phyloP scores from a whole-genome alignment of 768 basidiomycete species.

The Kwoniella botswanensis region DNA sequence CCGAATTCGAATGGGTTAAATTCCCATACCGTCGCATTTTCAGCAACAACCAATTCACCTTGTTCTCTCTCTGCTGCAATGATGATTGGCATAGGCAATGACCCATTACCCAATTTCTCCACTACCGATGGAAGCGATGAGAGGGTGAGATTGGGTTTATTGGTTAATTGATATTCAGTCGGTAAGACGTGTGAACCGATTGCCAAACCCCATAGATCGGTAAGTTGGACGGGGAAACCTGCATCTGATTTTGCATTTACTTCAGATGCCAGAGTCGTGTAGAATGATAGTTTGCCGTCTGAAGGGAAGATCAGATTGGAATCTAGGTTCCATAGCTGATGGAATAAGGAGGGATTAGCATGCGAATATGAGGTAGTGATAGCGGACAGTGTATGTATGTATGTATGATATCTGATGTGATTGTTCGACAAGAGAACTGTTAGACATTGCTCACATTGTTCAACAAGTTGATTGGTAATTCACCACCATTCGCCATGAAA shows the following conservation, averaged over 20 bases:
- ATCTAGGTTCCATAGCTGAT: conserved; percentile 54
- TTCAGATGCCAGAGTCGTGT: conserved; percentile 51
- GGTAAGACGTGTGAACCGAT: conserved; percentile 56
- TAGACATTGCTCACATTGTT: conserved; percentile 42
- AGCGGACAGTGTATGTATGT: neutral
- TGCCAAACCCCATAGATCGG: conserved; percentile 58
- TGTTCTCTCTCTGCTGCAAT: conserved; percentile 56
- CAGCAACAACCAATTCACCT: conserved; percentile 50
- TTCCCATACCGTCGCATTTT: conserved; percentile 57
- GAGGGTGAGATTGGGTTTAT: conserved; percentile 54
- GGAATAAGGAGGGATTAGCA: neutral
- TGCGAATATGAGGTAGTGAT: neutral
- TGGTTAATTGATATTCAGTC: conserved; percentile 45
- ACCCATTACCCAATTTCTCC: conserved; percentile 34
- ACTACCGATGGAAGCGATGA: conserved; percentile 39
- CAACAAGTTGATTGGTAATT: conserved; percentile 47
- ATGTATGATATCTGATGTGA: neutral
- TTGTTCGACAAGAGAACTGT: neutral
- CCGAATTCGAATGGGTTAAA: conserved; percentile 57
- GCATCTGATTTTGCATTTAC: conserved; percentile 47
- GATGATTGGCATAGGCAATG: conserved; percentile 56
- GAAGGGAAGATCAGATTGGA: conserved; percentile 56
- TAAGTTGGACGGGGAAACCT: conserved; percentile 54
- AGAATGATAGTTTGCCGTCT: conserved; percentile 52
- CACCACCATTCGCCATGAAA: conserved; percentile 58